These are phyloP conservation scores for Prunus mume DNA, from an alignment of 306 rosid species.

Conservation along the genomic window DNA sequence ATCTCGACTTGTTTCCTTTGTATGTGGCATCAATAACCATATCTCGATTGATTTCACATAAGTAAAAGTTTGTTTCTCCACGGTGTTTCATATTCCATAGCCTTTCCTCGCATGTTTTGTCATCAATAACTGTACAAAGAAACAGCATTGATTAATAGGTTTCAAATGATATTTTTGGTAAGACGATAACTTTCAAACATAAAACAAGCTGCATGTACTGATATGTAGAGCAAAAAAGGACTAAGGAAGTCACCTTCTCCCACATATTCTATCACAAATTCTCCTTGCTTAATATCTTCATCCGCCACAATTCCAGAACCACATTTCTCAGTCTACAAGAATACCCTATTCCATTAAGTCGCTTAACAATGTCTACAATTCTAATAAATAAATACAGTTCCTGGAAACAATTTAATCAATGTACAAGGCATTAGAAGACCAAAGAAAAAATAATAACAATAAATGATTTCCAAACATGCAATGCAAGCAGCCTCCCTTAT, in stretches of 20 bases:
- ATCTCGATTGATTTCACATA: constrained; percentile 94
- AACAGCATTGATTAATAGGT: constrained; percentile 23
- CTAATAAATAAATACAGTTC: neutral
- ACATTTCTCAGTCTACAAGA: constrained; percentile 88
- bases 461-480: neutral
- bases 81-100: constrained; percentile 97
- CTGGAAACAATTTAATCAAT: neutral
- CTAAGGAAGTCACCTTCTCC: constrained; percentile 69
- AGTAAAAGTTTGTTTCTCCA: constrained; percentile 91
- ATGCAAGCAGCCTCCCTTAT: neutral
- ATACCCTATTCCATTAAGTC: constrained; percentile 24
- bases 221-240: neutral
- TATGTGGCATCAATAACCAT: constrained; percentile 97
- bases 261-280: constrained; percentile 88
- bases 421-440: neutral
- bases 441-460: neutral
- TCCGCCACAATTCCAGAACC: constrained; percentile 88
- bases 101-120: constrained; percentile 87
- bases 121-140: constrained; percentile 76
- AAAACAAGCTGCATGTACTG: neutral
- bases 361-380: constrained; percentile 9
- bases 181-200: neutral
- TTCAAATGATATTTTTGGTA: neutral
- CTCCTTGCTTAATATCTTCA: constrained; percentile 89
- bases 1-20: constrained; percentile 97